These are phyloP conservation scores for Termitomyces eurrhizus DNA, from an alignment of 768 basidiomycete genomes.

Conservation along the genomic window DNA sequence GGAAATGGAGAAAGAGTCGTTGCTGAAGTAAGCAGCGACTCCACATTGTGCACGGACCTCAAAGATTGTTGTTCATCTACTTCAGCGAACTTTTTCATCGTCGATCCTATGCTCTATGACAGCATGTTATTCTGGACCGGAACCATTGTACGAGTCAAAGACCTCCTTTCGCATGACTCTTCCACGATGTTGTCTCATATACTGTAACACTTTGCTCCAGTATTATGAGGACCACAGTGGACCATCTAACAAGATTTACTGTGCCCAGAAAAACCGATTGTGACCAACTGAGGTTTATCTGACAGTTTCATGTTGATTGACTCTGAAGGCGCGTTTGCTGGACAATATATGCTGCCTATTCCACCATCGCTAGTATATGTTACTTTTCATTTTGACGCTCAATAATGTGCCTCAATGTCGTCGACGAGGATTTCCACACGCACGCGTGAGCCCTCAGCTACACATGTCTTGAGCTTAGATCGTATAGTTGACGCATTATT, in stretches of 20 bases:
- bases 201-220: not conserved
- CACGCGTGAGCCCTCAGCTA: not conserved
- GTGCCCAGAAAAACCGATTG: not conserved
- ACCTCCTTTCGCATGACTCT: not conserved
- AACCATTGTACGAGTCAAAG: not conserved
- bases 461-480: not conserved
- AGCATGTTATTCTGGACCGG: not conserved
- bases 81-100: not conserved
- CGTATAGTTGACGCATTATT: not conserved
- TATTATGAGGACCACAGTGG: not conserved
- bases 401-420: not conserved
- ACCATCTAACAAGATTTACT: not conserved
- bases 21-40: conserved; percentile 37
- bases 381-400: not conserved
- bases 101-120: not conserved
- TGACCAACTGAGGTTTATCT: not conserved
- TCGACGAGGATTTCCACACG: not conserved
- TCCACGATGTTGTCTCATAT: not conserved
- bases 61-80: not conserved
- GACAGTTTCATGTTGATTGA: not conserved
- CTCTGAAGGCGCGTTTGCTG: not conserved
- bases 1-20: conserved; percentile 32
- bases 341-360: not conserved
- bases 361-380: not conserved
- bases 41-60: conserved; percentile 44